Evolutionary conservation across 352 stramenopile genomes (phyloP), one percentile per base, ranked within the genome.

Genomic region (Phytopythium vexans): DNA sequence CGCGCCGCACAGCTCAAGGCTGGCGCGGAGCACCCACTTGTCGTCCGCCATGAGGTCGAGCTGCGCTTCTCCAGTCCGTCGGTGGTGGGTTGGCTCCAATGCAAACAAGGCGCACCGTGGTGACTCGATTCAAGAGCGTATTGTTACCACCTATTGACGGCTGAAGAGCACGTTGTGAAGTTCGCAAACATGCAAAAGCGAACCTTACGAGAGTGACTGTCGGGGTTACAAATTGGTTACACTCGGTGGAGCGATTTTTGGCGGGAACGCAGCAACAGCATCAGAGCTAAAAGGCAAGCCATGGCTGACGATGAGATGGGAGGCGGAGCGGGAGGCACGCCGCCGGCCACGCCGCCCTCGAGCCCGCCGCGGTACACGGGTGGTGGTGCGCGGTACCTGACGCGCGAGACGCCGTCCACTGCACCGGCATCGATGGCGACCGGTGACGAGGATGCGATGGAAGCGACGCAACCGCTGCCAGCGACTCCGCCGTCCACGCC

Each of bases 1-100:
- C 21, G 68, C 60, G n/a, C 80, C 77, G 50, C 77, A 88, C 10
- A 88, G 71, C 66, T 88, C 68, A 45, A 90, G 56, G 41, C 74
- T 74, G 37, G 58, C 54, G 53, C 63, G 64, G 54, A 90, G 58
- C 41, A 66, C 71, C 80, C 80, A 90, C 57, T 74, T 67, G 38
- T 84, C 73, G 7, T 54, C 63, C 39, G 40, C 40, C 40, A 45
- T 45, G 14, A 6, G n/a, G 40, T 10, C 21, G 21, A 27, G 21
- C 21, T 27, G 21, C 21, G 21, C 21, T 27, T 27, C 21, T 27
- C 21, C 21, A 27, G 21, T 27, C 21, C 21, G 21, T 27, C 21
- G 21, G 21, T 27, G 21, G 21, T 2, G 21, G 21, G 21, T 27
- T 27, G 21, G 21, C 21, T 27, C 21, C 21, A 27, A 27, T 27